These are phyloP conservation scores for Ascobolus immersus DNA, from an alignment of 495 filamentous ascomycete genomes.

Conservation along the genomic window DNA sequence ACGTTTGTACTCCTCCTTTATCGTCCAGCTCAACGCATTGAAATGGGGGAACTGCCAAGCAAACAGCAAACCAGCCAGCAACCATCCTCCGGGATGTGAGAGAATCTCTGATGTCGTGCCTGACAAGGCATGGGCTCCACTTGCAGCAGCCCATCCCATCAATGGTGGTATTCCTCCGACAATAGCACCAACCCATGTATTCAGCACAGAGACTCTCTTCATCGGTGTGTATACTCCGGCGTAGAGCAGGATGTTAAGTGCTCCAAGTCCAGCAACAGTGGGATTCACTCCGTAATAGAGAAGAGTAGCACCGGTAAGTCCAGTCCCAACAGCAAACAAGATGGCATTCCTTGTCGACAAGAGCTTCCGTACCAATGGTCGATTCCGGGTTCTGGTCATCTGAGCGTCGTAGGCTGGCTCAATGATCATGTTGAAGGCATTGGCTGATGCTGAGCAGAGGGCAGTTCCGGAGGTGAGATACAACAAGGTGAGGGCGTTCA, in stretches of 20 bases:
- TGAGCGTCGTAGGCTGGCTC: constrained; percentile 73
- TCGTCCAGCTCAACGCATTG: constrained; percentile 67
- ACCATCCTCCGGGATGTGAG: constrained; percentile 63
- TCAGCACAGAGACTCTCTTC: constrained; percentile 63
- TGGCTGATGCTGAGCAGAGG: constrained; percentile 62
- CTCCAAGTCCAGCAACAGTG: constrained; percentile 66
- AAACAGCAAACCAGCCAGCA: constrained; percentile 60
- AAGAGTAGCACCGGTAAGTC: constrained; percentile 34
- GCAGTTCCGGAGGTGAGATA: constrained; percentile 81
- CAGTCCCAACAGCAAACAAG: constrained; percentile 49
- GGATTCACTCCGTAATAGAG: constrained; percentile 84
- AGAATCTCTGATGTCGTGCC: constrained; percentile 41
- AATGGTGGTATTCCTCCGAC: constrained; percentile 84
- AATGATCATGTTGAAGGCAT: constrained; percentile 89
- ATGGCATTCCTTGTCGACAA: constrained; percentile 51
- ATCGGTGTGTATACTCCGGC: constrained; percentile 79
- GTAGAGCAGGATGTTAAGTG: constrained; percentile 64
- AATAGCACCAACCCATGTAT: constrained; percentile 86
- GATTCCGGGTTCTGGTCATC: constrained; percentile 74
- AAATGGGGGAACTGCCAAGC: constrained; percentile 98
- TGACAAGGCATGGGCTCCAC: constrained; percentile 24
- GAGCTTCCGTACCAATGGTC: constrained; percentile 66
- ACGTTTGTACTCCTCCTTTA: constrained; percentile 65
- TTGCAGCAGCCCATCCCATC: constrained; percentile 94
- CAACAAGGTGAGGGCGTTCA: constrained; percentile 69